A percentile compares a stretch with the other conserved stretches of the same genome.
phyloP scores from a whole-genome alignment of 306 rosid genomes.

The Alnus glutinosa region DNA sequence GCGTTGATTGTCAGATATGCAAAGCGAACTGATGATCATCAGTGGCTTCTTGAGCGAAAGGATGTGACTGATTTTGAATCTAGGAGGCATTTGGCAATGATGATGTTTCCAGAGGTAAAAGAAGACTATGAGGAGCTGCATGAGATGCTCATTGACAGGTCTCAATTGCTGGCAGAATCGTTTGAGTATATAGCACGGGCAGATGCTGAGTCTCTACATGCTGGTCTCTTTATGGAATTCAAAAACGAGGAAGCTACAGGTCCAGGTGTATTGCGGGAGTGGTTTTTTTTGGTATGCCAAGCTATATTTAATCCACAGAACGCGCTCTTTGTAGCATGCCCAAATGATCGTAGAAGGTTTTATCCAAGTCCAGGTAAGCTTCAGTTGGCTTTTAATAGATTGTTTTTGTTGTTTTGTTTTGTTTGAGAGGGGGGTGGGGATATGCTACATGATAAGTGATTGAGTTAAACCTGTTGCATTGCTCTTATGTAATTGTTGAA shows the following conservation, averaged over 20 bases:
- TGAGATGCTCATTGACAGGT: slow-evolving; percentile 83
- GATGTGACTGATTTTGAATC: slow-evolving; percentile 55
- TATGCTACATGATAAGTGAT: too few relatives aligned
- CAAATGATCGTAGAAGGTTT: slow-evolving; percentile 72
- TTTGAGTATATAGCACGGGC: slow-evolving; percentile 60
- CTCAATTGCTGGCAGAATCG: slow-evolving; percentile 67
- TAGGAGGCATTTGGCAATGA: slow-evolving; percentile 75
- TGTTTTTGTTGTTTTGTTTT: not conserved
- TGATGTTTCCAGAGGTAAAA: slow-evolving; percentile 61
- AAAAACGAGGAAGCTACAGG: slow-evolving; percentile 89
- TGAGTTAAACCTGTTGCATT: not conserved
- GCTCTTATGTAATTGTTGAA: not conserved
- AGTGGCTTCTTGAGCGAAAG: slow-evolving; percentile 65
- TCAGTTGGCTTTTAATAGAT: slow-evolving; percentile 13
- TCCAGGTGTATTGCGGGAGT: slow-evolving; percentile 85
- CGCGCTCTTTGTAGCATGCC: slow-evolving; percentile 77
- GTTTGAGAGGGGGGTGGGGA: too few relatives aligned
- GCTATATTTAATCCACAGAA: slow-evolving; percentile 69
- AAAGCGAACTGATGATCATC: slow-evolving; percentile 45
- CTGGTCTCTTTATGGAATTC: slow-evolving; percentile 68
- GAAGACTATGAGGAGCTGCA: slow-evolving; percentile 69
- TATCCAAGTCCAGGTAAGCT: slow-evolving; percentile 78
- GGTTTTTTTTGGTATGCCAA: slow-evolving; percentile 80
- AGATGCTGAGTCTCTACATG: slow-evolving; percentile 45
- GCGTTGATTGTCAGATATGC: slow-evolving; percentile 45